A percentile compares a stretch with the other conserved stretches of the same genome.
These are phyloP conservation scores for Collybia mongolica DNA, from an alignment of 768 basidiomycete genomes.

Conservation along the genomic window DNA sequence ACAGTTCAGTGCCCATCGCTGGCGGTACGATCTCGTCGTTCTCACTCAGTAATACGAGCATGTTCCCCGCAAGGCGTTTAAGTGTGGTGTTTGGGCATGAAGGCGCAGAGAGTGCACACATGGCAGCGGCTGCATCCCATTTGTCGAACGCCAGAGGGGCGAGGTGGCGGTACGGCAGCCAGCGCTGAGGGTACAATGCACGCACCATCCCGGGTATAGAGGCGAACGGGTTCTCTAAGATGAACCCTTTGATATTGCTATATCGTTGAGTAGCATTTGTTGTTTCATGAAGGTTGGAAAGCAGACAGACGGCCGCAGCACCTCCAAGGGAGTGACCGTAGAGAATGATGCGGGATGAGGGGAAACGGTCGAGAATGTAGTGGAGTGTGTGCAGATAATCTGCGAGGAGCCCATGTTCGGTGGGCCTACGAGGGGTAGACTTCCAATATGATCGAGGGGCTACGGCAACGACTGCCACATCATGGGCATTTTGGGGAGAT, in stretches of 20 bases:
- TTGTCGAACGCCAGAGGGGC: slow-evolving; percentile 38
- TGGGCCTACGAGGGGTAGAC: slow-evolving; percentile 36
- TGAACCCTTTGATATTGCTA: slow-evolving; percentile 28
- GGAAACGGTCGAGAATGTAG: slow-evolving; percentile 30
- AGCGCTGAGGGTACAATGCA: slow-evolving; percentile 44
- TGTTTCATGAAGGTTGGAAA: slow-evolving; percentile 17
- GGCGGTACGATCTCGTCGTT: slow-evolving; percentile 46
- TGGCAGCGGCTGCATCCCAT: slow-evolving; percentile 42
- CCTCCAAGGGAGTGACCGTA: slow-evolving; percentile 54
- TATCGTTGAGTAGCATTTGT: slow-evolving; percentile 6
- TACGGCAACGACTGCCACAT: slow-evolving; percentile 31
- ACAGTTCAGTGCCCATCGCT: slow-evolving; percentile 30
- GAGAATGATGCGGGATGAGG: slow-evolving; percentile 29
- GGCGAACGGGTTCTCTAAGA: slow-evolving; percentile 51
- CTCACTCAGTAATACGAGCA: slow-evolving; percentile 38
- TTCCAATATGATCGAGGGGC: slow-evolving; percentile 53
- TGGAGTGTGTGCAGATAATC: slow-evolving; percentile 37
- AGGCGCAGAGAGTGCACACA: slow-evolving; percentile 1
- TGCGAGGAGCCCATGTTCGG: slow-evolving; percentile 32
- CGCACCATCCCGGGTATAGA: slow-evolving; percentile 45
- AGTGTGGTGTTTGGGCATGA: slow-evolving; percentile 8
- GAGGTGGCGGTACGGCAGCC: slow-evolving; percentile 52
- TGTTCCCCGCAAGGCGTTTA: slow-evolving; percentile 14
- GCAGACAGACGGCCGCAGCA: slow-evolving; percentile 37
- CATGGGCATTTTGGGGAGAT: neutral